These are phyloP conservation scores for Dicorynia guianensis DNA, from an alignment of 306 rosid species.

Conservation along the genomic window DNA sequence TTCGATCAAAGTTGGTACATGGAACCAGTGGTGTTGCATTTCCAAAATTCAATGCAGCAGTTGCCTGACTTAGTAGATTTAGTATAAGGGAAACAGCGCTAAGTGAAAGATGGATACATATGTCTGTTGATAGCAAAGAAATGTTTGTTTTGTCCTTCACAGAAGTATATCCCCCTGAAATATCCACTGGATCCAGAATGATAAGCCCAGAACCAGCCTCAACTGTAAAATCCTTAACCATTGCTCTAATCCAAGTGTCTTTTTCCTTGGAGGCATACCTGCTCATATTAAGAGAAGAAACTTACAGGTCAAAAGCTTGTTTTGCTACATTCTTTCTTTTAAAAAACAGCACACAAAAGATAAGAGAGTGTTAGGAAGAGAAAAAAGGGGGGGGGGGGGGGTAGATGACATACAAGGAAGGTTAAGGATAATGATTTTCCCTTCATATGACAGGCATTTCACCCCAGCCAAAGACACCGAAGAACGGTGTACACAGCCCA, in stretches of 20 bases:
- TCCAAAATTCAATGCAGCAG: constrained; percentile 77
- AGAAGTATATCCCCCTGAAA: constrained; percentile 97
- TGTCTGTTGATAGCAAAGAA: constrained; percentile 84
- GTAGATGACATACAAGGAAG: too few relatives aligned
- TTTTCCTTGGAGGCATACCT: constrained; percentile 97
- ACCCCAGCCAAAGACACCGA: too few relatives aligned
- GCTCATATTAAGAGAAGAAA: constrained; percentile 43
- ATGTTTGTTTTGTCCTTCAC: constrained; percentile 92
- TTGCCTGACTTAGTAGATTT: constrained; percentile 87
- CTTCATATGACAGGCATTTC: too few relatives aligned
- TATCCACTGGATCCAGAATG: constrained; percentile 93
- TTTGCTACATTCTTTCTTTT: not conserved
- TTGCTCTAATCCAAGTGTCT: constrained; percentile 93
- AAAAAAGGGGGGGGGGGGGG: not conserved
- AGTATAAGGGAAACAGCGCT: constrained; percentile 87
- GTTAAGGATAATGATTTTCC: too few relatives aligned
- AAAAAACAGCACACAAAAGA: not conserved
- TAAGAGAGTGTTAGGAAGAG: not conserved
- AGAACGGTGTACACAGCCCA: too few relatives aligned
- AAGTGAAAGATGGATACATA: constrained; percentile 91
- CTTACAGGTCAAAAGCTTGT: constrained; percentile 31
- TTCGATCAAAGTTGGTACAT: constrained; percentile 83
- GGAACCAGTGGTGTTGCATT: constrained; percentile 74
- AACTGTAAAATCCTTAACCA: constrained; percentile 88
- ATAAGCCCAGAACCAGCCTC: constrained; percentile 98